Evolutionary conservation across 192 early-diverging fungal species (phyloP).

Genomic region (Backusella liffmaniae): DNA sequence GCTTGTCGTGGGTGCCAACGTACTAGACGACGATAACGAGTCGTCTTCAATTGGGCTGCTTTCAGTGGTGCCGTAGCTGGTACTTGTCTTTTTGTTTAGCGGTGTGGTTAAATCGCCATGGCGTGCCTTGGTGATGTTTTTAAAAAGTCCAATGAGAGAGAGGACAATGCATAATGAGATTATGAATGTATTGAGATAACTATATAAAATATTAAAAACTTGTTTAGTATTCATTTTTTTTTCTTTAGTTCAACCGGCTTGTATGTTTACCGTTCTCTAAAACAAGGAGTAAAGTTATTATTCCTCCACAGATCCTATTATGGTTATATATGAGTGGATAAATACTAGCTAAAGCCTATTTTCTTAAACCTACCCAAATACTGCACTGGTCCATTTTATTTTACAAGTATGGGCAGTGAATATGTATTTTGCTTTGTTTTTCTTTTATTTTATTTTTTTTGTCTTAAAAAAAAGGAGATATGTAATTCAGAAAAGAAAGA

Average conservation of each 20-base stretch:
- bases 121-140: neutral
- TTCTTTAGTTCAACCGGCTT: neutral
- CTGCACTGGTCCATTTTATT: neutral
- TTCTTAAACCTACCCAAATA: neutral
- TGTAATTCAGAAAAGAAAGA: neutral
- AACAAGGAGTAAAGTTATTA: slow-evolving; percentile 23
- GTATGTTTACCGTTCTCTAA: slow-evolving; percentile 22
- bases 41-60: neutral
- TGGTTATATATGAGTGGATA: too few species aligned
- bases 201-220: neutral
- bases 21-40: neutral
- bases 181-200: neutral
- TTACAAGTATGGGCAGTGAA: neutral
- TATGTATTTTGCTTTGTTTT: neutral
- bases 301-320: slow-evolving; percentile 10
- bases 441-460: neutral
- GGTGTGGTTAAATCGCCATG: neutral
- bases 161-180: neutral
- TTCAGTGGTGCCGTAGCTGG: neutral
- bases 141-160: neutral
- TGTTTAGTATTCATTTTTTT: too few species aligned
- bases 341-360: too few species aligned
- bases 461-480: too few species aligned
- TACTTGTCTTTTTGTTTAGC: neutral
- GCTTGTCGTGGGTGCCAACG: neutral